Evolutionary conservation across 2,329 filamentous ascomycete species (phyloP), one percentile per base, ranked within the genome.

Genomic region (Dryadomyces quercivorus): DNA sequence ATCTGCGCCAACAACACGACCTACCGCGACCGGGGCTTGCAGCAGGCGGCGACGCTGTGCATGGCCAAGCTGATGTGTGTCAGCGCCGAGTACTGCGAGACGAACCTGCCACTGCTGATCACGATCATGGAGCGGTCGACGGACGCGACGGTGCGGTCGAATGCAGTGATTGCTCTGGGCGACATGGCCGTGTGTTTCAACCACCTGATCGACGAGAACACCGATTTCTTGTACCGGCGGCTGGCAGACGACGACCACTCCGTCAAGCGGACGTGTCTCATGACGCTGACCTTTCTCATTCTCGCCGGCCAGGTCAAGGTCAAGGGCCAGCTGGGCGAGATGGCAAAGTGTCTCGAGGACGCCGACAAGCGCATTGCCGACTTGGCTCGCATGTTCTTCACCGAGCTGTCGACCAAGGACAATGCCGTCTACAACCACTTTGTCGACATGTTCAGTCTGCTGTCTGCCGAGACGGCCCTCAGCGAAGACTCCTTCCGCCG

Each of bases 101-200:
- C 81, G 44, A 94, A 98, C 64, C 77, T 98, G 13, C 87, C 88
- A 6, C 83, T 98, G 3, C 83, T 98, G 57, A 95, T 98, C 69
- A 97, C 92, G 16, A 97, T 98, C 63, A 91, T 98, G 75, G 93
- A 98, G 71, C 85, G 90, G 34, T 96, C 90, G 2, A 81, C 88
- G 36, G 89, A 96, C 63, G 86, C 94, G 1, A 95, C 91, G 18
- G 92, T 95, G 43, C 85, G 93, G 52, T 95, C 88, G 63, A 98
- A 98, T 65, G 88, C 94, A 10, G 94, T 98, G 18, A 95, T 98
- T 62, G 92, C 93, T 0, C 81, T 98, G 0, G 93, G 93, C 43
- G 93, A 98, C 66, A 98, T 98, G 93, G 94, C 94, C 0, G 93
- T 98, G 21, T 96, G 91, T 77, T 98, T 98, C 78, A 98, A 98